A percentile compares a stretch with the other conserved stretches of the same genome.
These are phyloP conservation scores for Irpex sp. DNA, from an alignment of 1,284 basidiomycete species.

Conservation along the genomic window DNA sequence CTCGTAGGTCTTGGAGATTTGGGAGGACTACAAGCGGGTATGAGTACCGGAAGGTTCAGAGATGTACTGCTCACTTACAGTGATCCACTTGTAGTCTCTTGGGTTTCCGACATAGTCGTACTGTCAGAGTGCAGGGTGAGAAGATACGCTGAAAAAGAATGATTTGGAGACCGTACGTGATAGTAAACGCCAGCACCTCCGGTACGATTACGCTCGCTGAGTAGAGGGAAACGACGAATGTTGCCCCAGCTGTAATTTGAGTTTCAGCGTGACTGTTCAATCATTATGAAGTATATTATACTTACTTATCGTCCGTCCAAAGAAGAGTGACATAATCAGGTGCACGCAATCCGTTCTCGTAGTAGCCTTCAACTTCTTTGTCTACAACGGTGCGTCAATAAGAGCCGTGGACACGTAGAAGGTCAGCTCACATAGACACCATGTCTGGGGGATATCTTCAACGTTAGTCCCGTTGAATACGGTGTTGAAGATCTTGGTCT, in stretches of 20 bases:
- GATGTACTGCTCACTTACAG: constrained; percentile 26
- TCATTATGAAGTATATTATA: neutral
- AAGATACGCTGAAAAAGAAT: neutral
- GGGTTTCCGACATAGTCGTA: constrained; percentile 38
- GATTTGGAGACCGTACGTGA: constrained; percentile 35
- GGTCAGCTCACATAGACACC: constrained; percentile 49
- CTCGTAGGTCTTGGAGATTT: constrained; percentile 44
- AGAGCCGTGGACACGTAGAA: too few species aligned
- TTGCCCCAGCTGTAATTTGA: constrained; percentile 41
- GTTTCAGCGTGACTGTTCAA: neutral
- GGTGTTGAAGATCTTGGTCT: constrained; percentile 54
- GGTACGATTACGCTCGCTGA: constrained; percentile 44
- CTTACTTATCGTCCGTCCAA: constrained; percentile 57
- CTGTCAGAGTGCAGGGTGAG: constrained; percentile 1
- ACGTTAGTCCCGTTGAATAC: constrained; percentile 48
- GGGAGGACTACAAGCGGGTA: constrained; percentile 7
- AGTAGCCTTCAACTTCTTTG: constrained; percentile 65
- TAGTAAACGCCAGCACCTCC: constrained; percentile 67
- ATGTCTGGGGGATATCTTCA: constrained; percentile 55
- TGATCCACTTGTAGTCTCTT: constrained; percentile 54
- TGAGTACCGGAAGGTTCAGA: neutral
- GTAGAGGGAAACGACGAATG: constrained; percentile 48
- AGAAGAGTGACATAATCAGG: constrained; percentile 51
- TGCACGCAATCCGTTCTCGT: constrained; percentile 49
- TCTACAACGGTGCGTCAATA: constrained; percentile 22